Evolutionary conservation across 2,329 filamentous ascomycete species (phyloP).

Genomic region (Phialophora verrucosa): DNA sequence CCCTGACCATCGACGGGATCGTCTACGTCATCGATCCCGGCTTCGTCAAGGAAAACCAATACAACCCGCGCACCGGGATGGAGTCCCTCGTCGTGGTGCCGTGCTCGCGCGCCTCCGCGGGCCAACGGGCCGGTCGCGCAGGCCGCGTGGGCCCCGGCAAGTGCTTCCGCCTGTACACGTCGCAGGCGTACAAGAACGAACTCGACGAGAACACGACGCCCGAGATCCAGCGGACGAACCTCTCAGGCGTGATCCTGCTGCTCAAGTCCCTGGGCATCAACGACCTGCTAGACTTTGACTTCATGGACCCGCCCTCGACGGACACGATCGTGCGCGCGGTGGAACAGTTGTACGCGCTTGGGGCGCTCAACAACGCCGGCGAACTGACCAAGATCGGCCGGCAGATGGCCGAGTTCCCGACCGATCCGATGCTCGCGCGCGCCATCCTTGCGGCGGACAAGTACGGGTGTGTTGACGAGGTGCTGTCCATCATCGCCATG

Average conservation of each 20-base stretch:
- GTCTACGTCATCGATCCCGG: constrained; percentile 95
- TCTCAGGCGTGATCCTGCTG: constrained; percentile 91
- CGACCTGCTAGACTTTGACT: constrained; percentile 94
- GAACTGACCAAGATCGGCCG: constrained; percentile 88
- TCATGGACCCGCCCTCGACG: constrained; percentile 91
- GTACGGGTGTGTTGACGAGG: constrained; percentile 90
- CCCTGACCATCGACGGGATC: constrained; percentile 93
- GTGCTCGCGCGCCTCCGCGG: constrained; percentile 87
- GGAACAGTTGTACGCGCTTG: constrained; percentile 88
- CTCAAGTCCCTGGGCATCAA: constrained; percentile 94
- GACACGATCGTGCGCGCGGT: constrained; percentile 87
- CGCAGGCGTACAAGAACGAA: constrained; percentile 92
- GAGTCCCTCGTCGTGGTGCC: constrained; percentile 89
- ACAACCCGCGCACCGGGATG: constrained; percentile 90
- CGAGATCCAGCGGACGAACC: constrained; percentile 90
- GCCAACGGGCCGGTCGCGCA: constrained; percentile 89
- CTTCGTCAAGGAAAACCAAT: constrained; percentile 93
- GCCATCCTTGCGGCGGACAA: constrained; percentile 86
- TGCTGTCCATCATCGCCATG: constrained; percentile 93
- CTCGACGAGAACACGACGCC: constrained; percentile 90
- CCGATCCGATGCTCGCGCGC: constrained; percentile 89
- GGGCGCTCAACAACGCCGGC: constrained; percentile 85
- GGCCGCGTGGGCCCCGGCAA: constrained; percentile 91
- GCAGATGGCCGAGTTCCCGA: constrained; percentile 94
- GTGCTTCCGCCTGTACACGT: constrained; percentile 91